Percentiles rank a stretch among this genome's conserved stretches.
Evolutionary conservation across 805 yeast genomes (phyloP).

Genomic region (Wickerhamiella sergipiensis): DNA sequence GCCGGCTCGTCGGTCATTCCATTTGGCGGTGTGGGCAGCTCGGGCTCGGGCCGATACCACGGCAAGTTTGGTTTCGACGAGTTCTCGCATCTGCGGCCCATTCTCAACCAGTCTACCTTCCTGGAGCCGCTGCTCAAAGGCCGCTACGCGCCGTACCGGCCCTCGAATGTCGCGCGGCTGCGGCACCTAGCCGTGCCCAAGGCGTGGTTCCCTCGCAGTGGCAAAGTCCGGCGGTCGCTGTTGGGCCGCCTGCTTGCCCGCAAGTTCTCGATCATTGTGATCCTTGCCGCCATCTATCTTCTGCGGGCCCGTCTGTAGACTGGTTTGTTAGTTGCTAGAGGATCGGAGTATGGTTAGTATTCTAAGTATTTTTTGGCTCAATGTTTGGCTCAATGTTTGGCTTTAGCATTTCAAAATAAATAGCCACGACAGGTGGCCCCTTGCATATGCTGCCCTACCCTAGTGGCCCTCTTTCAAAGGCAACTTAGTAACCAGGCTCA

Average conservation of each 20-base stretch:
- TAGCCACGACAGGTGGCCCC: too few species aligned
- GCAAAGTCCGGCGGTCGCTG: conserved; percentile 19
- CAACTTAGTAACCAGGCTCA: background rate
- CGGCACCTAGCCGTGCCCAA: conserved; percentile 21
- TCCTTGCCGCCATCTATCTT: conserved; percentile 3
- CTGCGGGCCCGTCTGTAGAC: background rate
- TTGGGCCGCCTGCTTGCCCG: conserved; percentile 11
- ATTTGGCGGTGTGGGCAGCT: conserved; percentile 81
- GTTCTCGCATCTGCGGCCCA: conserved; percentile 66
- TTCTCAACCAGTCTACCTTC: conserved; percentile 51
- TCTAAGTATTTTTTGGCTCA: too few species aligned
- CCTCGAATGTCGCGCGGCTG: conserved; percentile 23
- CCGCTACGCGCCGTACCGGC: conserved; percentile 52
- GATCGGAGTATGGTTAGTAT: too few species aligned
- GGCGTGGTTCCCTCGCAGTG: conserved; percentile 28
- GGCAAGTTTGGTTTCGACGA: conserved; percentile 54
- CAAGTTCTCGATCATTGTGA: conserved; percentile 6
- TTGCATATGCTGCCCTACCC: background rate
- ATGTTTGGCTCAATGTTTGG: too few species aligned
- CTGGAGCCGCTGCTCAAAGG: conserved; percentile 42
- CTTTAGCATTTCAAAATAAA: too few species aligned
- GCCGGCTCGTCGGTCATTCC: conserved; percentile 58
- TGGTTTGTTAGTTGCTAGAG: too few species aligned
- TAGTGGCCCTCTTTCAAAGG: background rate
- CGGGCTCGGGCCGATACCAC: conserved; percentile 78